phyloP scores from a whole-genome alignment of 306 rosid genomes.

The Argentina anserina region DNA sequence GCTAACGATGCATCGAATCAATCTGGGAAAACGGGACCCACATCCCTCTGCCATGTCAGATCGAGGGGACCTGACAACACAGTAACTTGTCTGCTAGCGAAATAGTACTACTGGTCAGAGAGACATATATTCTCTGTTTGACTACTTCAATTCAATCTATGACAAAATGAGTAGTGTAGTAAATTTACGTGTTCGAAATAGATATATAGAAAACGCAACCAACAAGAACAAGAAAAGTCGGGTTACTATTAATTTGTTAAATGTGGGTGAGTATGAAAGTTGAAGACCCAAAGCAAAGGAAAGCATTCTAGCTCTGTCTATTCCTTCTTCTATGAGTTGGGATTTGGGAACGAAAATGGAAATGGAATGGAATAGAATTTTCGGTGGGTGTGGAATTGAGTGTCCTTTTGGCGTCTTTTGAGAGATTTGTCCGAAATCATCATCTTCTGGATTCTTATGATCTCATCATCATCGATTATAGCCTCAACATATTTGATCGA shows the following conservation, averaged over 20 bases:
- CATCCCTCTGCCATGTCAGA: not conserved
- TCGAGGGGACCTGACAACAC: conserved; percentile 5
- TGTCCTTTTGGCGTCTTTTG: conserved; percentile 7
- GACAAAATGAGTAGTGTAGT: not conserved
- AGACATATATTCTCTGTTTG: conserved; percentile 12
- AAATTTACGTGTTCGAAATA: not conserved
- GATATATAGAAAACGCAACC: not conserved
- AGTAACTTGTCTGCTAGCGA: not conserved
- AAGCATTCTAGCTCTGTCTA: not conserved
- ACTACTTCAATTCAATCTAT: not conserved
- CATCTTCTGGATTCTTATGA: not conserved
- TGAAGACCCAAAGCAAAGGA: not conserved
- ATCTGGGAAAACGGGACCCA: not conserved
- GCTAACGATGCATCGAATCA: conserved; percentile 11
- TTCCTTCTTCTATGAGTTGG: not conserved
- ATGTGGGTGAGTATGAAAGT: conserved; percentile 4
- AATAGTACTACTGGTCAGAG: not conserved
- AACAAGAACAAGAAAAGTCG: conserved; percentile 1
- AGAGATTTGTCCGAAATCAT: conserved; percentile 10
- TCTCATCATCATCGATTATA: not conserved
- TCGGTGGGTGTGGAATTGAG: conserved; percentile 5
- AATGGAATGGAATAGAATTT: conserved; percentile 7
- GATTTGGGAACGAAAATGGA: not conserved
- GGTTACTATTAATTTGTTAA: not conserved
- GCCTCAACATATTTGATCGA: not conserved